Conservation (phyloP, 441 rosid species). For the Geranium incanum region DNA sequence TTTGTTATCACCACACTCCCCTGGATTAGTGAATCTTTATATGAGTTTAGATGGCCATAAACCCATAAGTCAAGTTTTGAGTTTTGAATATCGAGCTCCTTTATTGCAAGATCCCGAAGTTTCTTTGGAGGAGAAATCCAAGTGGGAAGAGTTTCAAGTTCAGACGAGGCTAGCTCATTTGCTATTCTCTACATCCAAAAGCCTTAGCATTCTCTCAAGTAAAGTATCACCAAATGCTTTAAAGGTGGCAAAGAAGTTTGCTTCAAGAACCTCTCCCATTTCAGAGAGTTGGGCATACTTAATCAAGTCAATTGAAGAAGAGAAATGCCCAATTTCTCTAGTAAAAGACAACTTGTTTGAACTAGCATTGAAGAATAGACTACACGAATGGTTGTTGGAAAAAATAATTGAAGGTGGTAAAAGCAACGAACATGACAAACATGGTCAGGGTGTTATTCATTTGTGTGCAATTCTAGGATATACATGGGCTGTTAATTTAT, state of each 20-base stretch:
- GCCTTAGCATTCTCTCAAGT: conserved; percentile 44
- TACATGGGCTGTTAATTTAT: conserved; percentile 72
- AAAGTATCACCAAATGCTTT: conserved; percentile 45
- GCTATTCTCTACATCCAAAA: conserved; percentile 65
- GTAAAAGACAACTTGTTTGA: conserved; percentile 68
- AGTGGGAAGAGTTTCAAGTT: conserved; percentile 66
- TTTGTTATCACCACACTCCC: conserved; percentile 55
- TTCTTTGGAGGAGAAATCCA: conserved; percentile 43
- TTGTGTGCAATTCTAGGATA: conserved; percentile 86
- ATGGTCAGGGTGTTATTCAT: conserved; percentile 90
- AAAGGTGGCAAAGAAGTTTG: conserved; percentile 69
- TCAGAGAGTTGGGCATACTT: conserved; percentile 57
- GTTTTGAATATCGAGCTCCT: conserved; percentile 62
- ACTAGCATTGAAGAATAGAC: conserved; percentile 61
- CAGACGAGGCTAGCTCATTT: conserved; percentile 77
- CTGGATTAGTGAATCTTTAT: conserved; percentile 62
- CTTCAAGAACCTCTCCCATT: conserved; percentile 40
- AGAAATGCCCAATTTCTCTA: conserved; percentile 41
- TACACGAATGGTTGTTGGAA: conserved; percentile 89
- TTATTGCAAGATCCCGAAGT: conserved; percentile 27
- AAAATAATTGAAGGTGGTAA: conserved; percentile 59
- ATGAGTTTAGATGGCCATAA: conserved; percentile 71
- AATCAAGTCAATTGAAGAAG: conserved; percentile 53
- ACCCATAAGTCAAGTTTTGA: conserved; percentile 70
- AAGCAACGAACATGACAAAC: conserved; percentile 57